phyloP scores from a whole-genome alignment of 2,329 filamentous ascomycete species.

The Diplodia corticola region DNA sequence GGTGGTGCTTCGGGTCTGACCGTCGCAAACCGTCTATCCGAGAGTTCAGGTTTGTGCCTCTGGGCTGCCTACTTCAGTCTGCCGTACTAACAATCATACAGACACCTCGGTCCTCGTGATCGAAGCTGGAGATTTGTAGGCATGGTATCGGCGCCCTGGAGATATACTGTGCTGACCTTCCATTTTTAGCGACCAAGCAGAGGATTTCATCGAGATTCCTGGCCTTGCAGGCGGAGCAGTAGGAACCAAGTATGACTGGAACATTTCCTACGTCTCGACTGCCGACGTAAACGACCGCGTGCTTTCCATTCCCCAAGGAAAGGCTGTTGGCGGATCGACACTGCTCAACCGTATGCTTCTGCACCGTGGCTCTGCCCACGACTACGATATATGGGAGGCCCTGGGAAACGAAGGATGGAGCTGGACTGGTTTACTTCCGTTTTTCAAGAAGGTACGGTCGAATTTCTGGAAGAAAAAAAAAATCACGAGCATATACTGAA shows the following conservation, averaged over 20 bases:
- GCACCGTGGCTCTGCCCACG: conserved; percentile 6
- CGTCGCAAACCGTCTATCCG: conserved; percentile 31
- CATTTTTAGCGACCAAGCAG: conserved; percentile 31
- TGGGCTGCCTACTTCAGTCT: too few species aligned
- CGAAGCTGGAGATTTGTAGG: conserved; percentile 30
- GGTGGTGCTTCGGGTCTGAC: conserved; percentile 27
- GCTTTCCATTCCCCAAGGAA: conserved; percentile 11
- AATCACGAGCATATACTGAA: not conserved
- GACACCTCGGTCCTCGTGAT: conserved; percentile 27
- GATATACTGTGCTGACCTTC: conserved; percentile 25
- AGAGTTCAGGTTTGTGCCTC: conserved; percentile 22
- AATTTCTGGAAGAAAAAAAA: too few species aligned
- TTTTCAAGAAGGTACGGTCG: conserved; percentile 34
- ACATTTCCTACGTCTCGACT: conserved; percentile 1
- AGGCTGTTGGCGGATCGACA: conserved; percentile 28
- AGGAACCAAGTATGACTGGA: conserved; percentile 9
- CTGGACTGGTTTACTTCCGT: conserved; percentile 33
- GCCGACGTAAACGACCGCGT: conserved; percentile 13
- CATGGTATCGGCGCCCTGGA: conserved; percentile 24
- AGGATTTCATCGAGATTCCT: conserved; percentile 28
- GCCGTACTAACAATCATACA: not conserved
- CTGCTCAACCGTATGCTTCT: conserved; percentile 35
- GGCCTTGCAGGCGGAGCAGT: conserved; percentile 7
- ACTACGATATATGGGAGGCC: conserved; percentile 25
- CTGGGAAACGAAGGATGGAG: conserved; percentile 29